Evolutionary conservation across 192 early-diverging fungal species (phyloP).

Genomic region (Coemansia sp.): DNA sequence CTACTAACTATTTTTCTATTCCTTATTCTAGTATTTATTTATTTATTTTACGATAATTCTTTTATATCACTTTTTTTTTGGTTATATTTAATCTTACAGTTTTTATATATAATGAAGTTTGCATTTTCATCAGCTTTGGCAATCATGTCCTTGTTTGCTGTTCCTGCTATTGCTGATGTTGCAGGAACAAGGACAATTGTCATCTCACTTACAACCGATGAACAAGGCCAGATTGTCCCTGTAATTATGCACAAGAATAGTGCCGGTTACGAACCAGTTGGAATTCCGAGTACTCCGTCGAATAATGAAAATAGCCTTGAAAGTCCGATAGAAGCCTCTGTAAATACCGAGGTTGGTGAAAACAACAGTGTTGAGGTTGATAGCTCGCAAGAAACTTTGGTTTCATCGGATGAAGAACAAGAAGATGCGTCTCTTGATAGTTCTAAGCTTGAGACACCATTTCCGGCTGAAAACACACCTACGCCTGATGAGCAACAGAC

Average conservation of each 20-base stretch:
- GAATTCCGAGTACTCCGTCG: no score
- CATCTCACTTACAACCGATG: constrained; percentile 36
- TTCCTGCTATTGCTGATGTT: constrained; percentile 24
- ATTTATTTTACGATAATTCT: no score
- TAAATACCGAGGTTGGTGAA: no score
- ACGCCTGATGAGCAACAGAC: not conserved
- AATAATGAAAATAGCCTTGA: no score
- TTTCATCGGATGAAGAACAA: not conserved
- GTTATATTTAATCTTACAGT: no score
- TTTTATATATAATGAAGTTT: not conserved
- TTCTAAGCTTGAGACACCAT: constrained; percentile 4
- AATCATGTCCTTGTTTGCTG: not conserved
- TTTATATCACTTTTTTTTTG: no score
- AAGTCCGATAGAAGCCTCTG: no score
- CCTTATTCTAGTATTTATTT: no score
- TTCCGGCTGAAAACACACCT: constrained; percentile 4
- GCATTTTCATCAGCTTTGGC: not conserved
- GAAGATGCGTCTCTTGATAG: not conserved
- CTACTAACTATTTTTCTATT: no score
- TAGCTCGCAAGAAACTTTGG: not conserved
- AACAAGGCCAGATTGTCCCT: constrained; percentile 33
- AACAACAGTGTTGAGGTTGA: not conserved
- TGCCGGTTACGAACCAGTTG: constrained; percentile 10
- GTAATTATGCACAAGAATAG: constrained; percentile 28
- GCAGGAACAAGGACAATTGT: constrained; percentile 40